Evolutionary conservation across 768 basidiomycete species (phyloP).

Genomic region (Lentinula aciculospora): DNA sequence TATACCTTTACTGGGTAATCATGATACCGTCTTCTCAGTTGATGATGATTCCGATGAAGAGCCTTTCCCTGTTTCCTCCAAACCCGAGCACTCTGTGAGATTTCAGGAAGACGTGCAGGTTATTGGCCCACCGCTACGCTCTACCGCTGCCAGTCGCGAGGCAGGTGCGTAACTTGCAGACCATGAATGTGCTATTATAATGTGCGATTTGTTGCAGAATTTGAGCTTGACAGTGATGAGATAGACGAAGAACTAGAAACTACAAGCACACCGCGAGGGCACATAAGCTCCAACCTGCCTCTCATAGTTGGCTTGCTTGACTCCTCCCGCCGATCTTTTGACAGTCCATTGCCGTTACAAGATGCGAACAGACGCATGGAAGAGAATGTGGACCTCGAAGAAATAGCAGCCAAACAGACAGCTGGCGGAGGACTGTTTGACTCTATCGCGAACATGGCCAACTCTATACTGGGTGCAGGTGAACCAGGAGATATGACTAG

Average conservation of each 20-base stretch:
- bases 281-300: slow-evolving; percentile 57
- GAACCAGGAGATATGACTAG: slow-evolving; percentile 16
- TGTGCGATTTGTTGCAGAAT: slow-evolving; percentile 48
- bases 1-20: slow-evolving; percentile 51
- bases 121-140: slow-evolving; percentile 63
- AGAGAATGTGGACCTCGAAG: slow-evolving; percentile 63
- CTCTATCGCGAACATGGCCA: slow-evolving; percentile 91
- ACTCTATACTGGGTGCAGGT: slow-evolving; percentile 94
- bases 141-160: slow-evolving; percentile 73
- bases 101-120: slow-evolving; percentile 69
- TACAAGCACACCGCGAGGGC: slow-evolving; percentile 23
- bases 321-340: slow-evolving; percentile 53
- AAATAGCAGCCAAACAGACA: slow-evolving; percentile 57
- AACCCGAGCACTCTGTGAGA: slow-evolving; percentile 45
- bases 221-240: slow-evolving; percentile 80
- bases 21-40: slow-evolving; percentile 45
- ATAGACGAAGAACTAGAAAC: slow-evolving; percentile 46
- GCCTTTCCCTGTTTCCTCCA: slow-evolving; percentile 25
- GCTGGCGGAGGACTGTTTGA: slow-evolving; percentile 74
- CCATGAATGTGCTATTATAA: slow-evolving; percentile 6
- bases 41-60: slow-evolving; percentile 46
- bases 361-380: slow-evolving; percentile 24
- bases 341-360: slow-evolving; percentile 46
- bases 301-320: slow-evolving; percentile 78
- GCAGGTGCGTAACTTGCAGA: slow-evolving; percentile 56